Percentiles rank a stretch among this genome's conserved stretches.
Evolutionary conservation across 1,284 basidiomycete genomes (phyloP).

Genomic region (Hypsizygus ulmarius): DNA sequence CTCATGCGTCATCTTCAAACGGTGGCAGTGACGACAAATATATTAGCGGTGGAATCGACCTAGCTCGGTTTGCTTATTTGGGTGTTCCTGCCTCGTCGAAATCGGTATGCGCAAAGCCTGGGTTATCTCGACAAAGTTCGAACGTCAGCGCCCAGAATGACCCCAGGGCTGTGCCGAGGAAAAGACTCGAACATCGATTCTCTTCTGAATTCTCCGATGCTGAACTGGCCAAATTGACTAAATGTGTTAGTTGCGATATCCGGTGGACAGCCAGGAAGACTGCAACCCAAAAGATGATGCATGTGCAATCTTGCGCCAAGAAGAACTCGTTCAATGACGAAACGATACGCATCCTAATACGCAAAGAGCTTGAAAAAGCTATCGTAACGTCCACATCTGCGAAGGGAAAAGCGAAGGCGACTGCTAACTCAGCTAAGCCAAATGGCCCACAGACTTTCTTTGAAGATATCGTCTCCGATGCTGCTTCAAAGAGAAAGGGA

Average conservation of each 20-base stretch:
- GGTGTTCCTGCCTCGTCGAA: slow-evolving; percentile 8
- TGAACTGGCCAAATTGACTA: slow-evolving; percentile 46
- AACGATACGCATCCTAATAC: slow-evolving; percentile 53
- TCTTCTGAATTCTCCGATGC: slow-evolving; percentile 40
- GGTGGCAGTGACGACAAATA: slow-evolving; percentile 16
- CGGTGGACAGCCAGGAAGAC: slow-evolving; percentile 70
- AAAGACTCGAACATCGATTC: slow-evolving; percentile 25
- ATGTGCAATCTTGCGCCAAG: slow-evolving; percentile 66
- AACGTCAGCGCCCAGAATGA: slow-evolving; percentile 1
- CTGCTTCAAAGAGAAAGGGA: slow-evolving; percentile 42
- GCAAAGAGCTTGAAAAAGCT: slow-evolving; percentile 39
- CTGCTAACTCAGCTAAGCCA: neutral
- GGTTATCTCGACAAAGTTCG: slow-evolving; percentile 11
- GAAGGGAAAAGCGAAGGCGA: slow-evolving; percentile 26
- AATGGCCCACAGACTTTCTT: slow-evolving; percentile 45
- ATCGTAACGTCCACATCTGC: slow-evolving; percentile 13
- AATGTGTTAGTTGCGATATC: slow-evolving; percentile 64
- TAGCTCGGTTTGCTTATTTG: slow-evolving; percentile 36
- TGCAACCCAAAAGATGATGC: slow-evolving; percentile 55
- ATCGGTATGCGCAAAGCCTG: slow-evolving; percentile 7
- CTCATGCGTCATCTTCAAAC: neutral
- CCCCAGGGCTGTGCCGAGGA: slow-evolving; percentile 8
- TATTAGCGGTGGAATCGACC: slow-evolving; percentile 23
- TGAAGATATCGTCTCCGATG: slow-evolving; percentile 49
- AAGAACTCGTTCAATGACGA: slow-evolving; percentile 52